Evolutionary conservation across 208 protist species (phyloP), one percentile per base, ranked within the genome.

Genomic region (Eutreptiella sp.): DNA sequence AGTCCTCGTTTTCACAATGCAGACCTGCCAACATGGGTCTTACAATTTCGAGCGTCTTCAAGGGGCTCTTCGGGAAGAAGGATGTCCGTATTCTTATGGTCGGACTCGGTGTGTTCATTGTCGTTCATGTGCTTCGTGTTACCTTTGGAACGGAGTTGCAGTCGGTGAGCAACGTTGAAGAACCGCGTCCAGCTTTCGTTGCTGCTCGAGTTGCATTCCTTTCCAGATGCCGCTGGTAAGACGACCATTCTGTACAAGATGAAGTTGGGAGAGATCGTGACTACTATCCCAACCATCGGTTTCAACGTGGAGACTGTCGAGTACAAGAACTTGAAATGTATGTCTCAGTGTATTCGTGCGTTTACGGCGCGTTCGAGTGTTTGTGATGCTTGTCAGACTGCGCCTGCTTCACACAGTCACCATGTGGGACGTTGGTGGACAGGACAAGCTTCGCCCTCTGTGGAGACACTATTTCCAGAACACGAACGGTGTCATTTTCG

Each of bases 371-470:
- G n/a, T n/a, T n/a, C n/a, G n/a, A n/a, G n/a, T n/a, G n/a, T n/a
- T n/a, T n/a, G n/a, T n/a, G n/a, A n/a, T n/a, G n/a, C n/a, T n/a
- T n/a, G n/a, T n/a, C n/a, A n/a, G n/a, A n/a, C n/a, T n/a, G n/a
- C n/a, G n/a, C n/a, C n/a, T 32, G 26, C 42, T 46, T 46, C 7
- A 9, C 7, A 7, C 31, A 3, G 2, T 98, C 65, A 97, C 88
- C n/a, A 90, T 97, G 16, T 98, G 96, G 79, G 94, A 99, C 79
- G 96, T 98, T 70, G 83, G 84, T 38, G 96, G 96, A n/a, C 90
- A 97, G 45, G 93, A 97, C 77, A 97, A 94, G 69, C 96, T 97
- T 50, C 75, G 92, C 7, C 73, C 78, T 2, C 72, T 98, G 42
- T 98, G 94, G 94, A 80, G 92, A 48, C 90, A 92, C 61, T 98